Conservation (phyloP, 768 basidiomycete species). For the Boletus subcaerulescens region DNA sequence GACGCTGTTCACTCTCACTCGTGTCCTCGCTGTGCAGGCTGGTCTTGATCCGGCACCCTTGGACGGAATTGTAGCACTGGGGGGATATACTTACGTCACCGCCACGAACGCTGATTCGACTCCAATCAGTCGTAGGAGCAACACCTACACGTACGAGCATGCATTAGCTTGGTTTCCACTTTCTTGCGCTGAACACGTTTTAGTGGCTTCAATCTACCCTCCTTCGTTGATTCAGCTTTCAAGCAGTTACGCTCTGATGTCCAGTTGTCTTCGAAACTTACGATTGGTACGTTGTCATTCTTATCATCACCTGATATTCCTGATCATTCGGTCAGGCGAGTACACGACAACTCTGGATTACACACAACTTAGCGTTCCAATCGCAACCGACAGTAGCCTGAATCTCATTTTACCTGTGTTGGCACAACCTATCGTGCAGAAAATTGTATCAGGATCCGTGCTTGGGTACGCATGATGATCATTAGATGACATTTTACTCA, state of each 20-base stretch:
- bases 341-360: constrained; percentile 64
- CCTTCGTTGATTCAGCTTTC: constrained; percentile 65
- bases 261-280: constrained; percentile 49
- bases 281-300: constrained; percentile 43
- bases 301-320: background rate
- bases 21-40: constrained; percentile 62
- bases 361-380: constrained; percentile 53
- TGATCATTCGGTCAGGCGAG: constrained; percentile 42
- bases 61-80: constrained; percentile 62
- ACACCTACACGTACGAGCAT: constrained; percentile 50
- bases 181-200: background rate
- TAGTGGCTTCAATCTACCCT: constrained; percentile 61
- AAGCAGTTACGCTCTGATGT: constrained; percentile 62
- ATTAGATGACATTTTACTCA: background rate
- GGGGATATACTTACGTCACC: constrained; percentile 59
- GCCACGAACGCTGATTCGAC: constrained; percentile 33
- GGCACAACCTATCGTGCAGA: constrained; percentile 73
- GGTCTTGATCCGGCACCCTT: constrained; percentile 57
- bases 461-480: constrained; percentile 43
- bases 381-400: constrained; percentile 57
- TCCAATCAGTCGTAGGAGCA: constrained; percentile 37
- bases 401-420: constrained; percentile 65
- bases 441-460: constrained; percentile 55
- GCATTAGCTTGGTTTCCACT: background rate
- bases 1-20: constrained; percentile 67